Percentiles rank a stretch among this genome's conserved stretches.
Evolutionary conservation across 2,329 filamentous ascomycete species (phyloP).

Genomic region (Simplicillium aogashimaense): DNA sequence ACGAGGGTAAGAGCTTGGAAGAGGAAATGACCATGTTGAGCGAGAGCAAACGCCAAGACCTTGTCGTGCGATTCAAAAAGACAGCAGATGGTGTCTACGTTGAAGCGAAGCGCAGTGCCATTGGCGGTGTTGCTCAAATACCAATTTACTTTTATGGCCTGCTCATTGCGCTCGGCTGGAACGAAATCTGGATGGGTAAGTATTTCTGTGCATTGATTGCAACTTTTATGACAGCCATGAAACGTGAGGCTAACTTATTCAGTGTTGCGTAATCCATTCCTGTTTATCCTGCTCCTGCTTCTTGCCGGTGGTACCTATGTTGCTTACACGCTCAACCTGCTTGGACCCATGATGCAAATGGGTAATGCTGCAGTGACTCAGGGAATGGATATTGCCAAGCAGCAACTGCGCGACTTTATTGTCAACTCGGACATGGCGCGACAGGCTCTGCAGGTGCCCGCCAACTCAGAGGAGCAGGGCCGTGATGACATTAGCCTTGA

Average conservation of each 20-base stretch:
- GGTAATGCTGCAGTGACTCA: constrained; percentile 78
- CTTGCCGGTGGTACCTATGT: constrained; percentile 70
- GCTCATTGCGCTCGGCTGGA: constrained; percentile 91
- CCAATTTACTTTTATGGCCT: constrained; percentile 91
- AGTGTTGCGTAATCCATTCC: constrained; percentile 90
- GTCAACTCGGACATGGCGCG: constrained; percentile 78
- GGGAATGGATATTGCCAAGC: constrained; percentile 83
- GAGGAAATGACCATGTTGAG: constrained; percentile 95
- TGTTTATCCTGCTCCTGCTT: constrained; percentile 82
- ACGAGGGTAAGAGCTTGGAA: constrained; percentile 86
- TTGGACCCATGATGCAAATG: constrained; percentile 95
- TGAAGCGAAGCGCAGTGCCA: constrained; percentile 92
- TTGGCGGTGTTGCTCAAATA: constrained; percentile 88
- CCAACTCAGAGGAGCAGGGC: constrained; percentile 24
- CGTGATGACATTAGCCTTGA: constrained; percentile 47
- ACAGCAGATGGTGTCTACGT: constrained; percentile 96
- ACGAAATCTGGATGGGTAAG: constrained; percentile 90
- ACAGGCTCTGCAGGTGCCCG: constrained; percentile 70
- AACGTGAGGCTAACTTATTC: constrained; percentile 6
- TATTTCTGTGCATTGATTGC: not conserved
- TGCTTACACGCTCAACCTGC: constrained; percentile 87
- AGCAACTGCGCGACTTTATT: constrained; percentile 81
- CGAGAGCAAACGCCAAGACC: constrained; percentile 81
- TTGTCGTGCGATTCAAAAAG: constrained; percentile 95
- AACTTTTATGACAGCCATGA: no score